Conservation (phyloP, 306 rosid genomes). For the Senna tora region DNA sequence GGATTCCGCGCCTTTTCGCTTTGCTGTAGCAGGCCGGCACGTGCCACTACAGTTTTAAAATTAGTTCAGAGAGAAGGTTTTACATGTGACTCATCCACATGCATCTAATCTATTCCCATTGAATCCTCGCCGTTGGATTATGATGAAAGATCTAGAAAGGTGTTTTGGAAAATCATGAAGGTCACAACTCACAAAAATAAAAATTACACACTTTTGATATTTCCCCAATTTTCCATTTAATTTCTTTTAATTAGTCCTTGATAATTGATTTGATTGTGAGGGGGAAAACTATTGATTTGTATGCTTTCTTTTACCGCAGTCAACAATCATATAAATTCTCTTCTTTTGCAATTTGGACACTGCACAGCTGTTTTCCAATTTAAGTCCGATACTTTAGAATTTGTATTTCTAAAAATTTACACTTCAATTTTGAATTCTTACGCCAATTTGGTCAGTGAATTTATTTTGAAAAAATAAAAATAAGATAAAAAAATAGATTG, state of each 20-base stretch:
- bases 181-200: too few species aligned
- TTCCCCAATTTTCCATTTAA: neutral
- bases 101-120: constrained; percentile 8
- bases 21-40: constrained; percentile 67
- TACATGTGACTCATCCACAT: constrained; percentile 31
- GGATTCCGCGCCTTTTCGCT: constrained; percentile 54
- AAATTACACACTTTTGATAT: neutral
- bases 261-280: neutral
- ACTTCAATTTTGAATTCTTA: neutral
- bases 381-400: too few species aligned
- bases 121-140: neutral
- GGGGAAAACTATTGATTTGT: neutral
- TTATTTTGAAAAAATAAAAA: too few species aligned
- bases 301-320: neutral
- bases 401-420: too few species aligned
- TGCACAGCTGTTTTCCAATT: neutral
- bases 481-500: too few species aligned
- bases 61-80: neutral
- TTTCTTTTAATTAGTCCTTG: neutral
- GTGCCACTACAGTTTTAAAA: constrained; percentile 49
- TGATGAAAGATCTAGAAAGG: neutral
- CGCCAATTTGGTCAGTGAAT: too few species aligned
- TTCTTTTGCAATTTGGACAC: neutral
- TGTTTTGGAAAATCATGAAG: neutral
- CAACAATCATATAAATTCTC: neutral